Percentiles rank a stretch among this genome's conserved stretches.
phyloP scores from a whole-genome alignment of 768 basidiomycete genomes.

The Hirschioporus abietinus region DNA sequence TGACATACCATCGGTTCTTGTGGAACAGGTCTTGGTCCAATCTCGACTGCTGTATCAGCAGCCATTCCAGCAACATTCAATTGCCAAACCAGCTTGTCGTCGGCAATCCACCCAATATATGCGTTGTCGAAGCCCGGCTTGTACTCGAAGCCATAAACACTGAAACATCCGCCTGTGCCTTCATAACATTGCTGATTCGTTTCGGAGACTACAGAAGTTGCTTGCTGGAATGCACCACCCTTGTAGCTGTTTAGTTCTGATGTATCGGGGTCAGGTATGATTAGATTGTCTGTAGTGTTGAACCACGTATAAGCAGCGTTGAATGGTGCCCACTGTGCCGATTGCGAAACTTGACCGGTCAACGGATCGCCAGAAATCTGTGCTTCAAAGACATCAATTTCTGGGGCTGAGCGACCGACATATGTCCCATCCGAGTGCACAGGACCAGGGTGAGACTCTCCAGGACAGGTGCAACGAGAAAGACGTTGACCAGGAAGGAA shows the following conservation, averaged over 20 bases:
- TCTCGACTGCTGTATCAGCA: conserved; percentile 50
- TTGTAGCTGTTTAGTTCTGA: conserved; percentile 59
- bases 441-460: conserved; percentile 87
- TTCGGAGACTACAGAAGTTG: conserved; percentile 61
- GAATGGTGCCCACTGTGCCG: conserved; percentile 60
- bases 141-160: conserved; percentile 81
- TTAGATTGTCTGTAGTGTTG: conserved; percentile 54
- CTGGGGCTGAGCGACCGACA: conserved; percentile 78
- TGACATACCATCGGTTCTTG: conserved; percentile 74
- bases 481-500: conserved; percentile 86
- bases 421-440: conserved; percentile 69
- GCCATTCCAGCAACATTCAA: conserved; percentile 57
- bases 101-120: conserved; percentile 80
- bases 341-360: conserved; percentile 71
- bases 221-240: conserved; percentile 80
- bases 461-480: conserved; percentile 82
- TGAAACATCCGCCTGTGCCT: conserved; percentile 42
- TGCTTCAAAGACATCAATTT: conserved; percentile 90
- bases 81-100: conserved; percentile 63
- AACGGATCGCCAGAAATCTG: conserved; percentile 32
- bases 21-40: conserved; percentile 64
- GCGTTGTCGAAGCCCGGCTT: conserved; percentile 40
- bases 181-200: conserved; percentile 62
- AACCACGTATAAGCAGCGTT: conserved; percentile 52
- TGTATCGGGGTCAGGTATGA: conserved; percentile 47